Evolutionary conservation across 2,329 filamentous ascomycete species (phyloP).

Genomic region (Neocucurbitaria cava): DNA sequence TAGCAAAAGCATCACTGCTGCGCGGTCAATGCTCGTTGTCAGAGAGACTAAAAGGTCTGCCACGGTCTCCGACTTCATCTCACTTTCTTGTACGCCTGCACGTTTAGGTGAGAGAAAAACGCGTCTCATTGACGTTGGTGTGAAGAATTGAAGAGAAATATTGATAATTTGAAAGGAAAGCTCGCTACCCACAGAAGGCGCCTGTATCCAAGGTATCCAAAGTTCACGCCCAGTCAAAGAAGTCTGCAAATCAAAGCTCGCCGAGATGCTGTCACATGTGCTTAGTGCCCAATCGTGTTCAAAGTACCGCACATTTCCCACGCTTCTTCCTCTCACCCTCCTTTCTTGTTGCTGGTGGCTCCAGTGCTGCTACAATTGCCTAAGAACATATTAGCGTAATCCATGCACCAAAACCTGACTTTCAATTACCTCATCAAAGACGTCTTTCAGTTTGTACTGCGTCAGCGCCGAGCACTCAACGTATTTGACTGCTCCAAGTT

Average conservation of each 20-base stretch:
- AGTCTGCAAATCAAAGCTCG: conserved; percentile 37
- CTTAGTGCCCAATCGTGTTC: conserved; percentile 13
- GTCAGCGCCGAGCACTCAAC: conserved; percentile 98
- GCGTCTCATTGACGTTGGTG: conserved; percentile 1
- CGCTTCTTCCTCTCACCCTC: conserved; percentile 57
- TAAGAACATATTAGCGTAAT: conserved; percentile 48
- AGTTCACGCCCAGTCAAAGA: conserved; percentile 44
- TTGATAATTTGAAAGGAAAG: conserved; percentile 38
- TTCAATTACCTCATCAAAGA: conserved; percentile 89
- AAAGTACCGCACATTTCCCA: conserved; percentile 48
- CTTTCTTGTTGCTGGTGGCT: conserved; percentile 79
- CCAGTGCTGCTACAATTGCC: conserved; percentile 95
- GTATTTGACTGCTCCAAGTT: conserved; percentile 97
- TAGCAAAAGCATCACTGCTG: neutral
- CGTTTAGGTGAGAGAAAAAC: neutral
- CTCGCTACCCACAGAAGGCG: conserved; percentile 51
- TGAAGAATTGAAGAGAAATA: conserved; percentile 23
- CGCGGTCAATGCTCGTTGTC: neutral
- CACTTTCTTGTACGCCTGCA: neutral
- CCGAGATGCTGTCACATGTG: conserved; percentile 20
- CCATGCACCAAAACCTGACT: neutral
- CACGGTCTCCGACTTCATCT: neutral
- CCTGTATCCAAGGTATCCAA: conserved; percentile 49
- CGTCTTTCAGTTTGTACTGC: conserved; percentile 98
- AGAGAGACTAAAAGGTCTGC: neutral